Base-by-base conservation (phyloP, 495 filamentous ascomycete genomes). In the Parathielavia appendiculata region DNA sequence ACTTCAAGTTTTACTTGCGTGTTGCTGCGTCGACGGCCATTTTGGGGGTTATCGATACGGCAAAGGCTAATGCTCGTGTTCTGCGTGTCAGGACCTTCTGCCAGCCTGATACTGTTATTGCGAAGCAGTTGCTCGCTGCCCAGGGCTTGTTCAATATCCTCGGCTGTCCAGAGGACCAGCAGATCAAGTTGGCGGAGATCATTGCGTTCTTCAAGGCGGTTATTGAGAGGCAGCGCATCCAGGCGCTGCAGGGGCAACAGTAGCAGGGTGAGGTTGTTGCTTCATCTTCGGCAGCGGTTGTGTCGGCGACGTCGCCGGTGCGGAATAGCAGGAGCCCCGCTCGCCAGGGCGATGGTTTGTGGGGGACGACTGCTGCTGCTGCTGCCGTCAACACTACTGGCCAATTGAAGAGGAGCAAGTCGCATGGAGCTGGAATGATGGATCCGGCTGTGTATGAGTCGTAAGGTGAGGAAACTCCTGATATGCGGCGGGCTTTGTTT, bases 71-170 rank as follows among this genome's bases (percentile, higher is more conserved):
- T 54, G 73, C 76, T 2, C 66, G 75, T 9, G 62, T 39, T 5
- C 66, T 79, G 68, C 63, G 70, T 4, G 44, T 77, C 26, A 68
- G 72, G 30, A 77, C 76, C 0, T 74, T 68, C 52, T 78, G 76
- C 63, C 73, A 78, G 46, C 75, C 76, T 4, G 76, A 79, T 53
- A 65, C 73, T 1, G 72, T 77, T n/a, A 66, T 79, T 30, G 73
- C 74, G 0, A 79, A 77, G 65, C 74, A 76, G 51, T 60, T 79
- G 8, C 46, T 74, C 9, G 76, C 77, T 44, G 40, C 73, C 1
- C 69, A 72, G 66, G 56, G 60, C 1, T 54, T 79, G n/a, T 56
- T 74, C 30, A 69, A 71, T 30, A 23, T 76, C 10, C 58, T 79
- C 4, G 69, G 71, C 16, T 61, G 59, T 11, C 57, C 65, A 0